Conservation (phyloP, 768 basidiomycete species). For the Chalciporus chontae region DNA sequence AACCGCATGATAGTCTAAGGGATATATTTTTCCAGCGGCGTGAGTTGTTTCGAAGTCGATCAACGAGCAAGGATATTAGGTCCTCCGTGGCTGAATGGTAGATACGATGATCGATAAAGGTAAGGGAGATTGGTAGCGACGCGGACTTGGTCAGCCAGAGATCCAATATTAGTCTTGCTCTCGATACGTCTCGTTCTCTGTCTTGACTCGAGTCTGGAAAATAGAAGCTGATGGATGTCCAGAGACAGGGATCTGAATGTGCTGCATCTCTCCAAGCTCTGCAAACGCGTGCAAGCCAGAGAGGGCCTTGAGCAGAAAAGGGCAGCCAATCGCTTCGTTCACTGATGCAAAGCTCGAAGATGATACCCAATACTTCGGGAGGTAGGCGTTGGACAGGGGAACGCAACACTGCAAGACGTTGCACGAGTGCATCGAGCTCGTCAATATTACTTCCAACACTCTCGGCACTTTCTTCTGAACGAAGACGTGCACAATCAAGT, state of each 20-base stretch:
- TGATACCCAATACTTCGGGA: conserved; percentile 34
- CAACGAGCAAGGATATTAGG: conserved; percentile 11
- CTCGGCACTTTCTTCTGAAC: not conserved
- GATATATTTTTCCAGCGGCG: conserved; percentile 17
- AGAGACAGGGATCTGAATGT: conserved; percentile 15
- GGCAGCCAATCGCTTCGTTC: not conserved
- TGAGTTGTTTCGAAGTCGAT: conserved; percentile 12
- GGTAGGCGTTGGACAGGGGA: conserved; percentile 12
- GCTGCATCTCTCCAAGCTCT: conserved; percentile 16
- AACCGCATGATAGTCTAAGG: conserved; percentile 7
- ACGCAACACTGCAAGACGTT: not conserved
- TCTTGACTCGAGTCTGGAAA: not conserved
- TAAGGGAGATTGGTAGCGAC: conserved; percentile 13
- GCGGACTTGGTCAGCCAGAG: conserved; percentile 13
- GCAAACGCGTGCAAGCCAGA: conserved; percentile 19
- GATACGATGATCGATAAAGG: conserved; percentile 19
- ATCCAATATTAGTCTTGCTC: conserved; percentile 4
- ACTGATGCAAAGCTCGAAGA: conserved; percentile 11
- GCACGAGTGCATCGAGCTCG: not conserved
- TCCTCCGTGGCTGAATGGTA: conserved; percentile 2
- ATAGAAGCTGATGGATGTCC: conserved; percentile 20
- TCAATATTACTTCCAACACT: not conserved
- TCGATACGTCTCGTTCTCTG: conserved; percentile 2
- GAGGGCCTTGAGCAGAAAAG: not conserved
- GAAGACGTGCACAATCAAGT: not conserved